phyloP scores from a whole-genome alignment of 495 filamentous ascomycete species.

The Podospora tetraspora region DNA sequence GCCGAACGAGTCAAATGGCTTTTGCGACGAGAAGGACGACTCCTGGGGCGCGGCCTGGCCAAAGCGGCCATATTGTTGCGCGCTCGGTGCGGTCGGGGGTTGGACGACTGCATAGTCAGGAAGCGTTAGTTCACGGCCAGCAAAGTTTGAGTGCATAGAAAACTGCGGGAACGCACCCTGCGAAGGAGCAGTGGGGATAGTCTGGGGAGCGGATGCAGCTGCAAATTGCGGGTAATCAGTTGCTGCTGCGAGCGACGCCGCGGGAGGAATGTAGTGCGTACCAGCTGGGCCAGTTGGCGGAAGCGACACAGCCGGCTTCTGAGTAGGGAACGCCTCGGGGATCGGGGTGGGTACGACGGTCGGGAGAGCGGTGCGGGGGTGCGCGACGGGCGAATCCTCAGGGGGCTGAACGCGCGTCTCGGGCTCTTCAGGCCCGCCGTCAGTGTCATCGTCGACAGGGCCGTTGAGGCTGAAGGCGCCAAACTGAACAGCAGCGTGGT shows the following conservation, averaged over 20 bases:
- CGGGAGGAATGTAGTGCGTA: constrained; percentile 24
- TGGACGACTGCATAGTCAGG: constrained; percentile 28
- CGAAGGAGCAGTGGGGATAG: constrained; percentile 20
- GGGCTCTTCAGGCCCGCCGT: constrained; percentile 88
- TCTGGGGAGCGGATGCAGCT: constrained; percentile 27
- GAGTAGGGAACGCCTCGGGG: constrained; percentile 56
- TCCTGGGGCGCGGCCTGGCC: constrained; percentile 53
- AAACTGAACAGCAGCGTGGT: constrained; percentile 92
- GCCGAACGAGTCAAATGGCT: constrained; percentile 81
- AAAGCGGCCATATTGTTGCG: constrained; percentile 70
- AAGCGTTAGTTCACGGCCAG: constrained; percentile 28
- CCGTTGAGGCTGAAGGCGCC: constrained; percentile 91
- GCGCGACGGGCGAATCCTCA: constrained; percentile 85
- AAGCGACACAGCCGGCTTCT: constrained; percentile 65
- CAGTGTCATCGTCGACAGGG: constrained; percentile 69
- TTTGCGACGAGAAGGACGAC: constrained; percentile 58
- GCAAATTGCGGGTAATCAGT: constrained; percentile 35
- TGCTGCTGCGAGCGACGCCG: neutral
- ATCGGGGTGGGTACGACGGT: constrained; percentile 57
- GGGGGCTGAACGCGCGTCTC: constrained; percentile 94
- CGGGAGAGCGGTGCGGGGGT: constrained; percentile 83
- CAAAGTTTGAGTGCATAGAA: neutral
- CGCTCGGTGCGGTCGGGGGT: constrained; percentile 42
- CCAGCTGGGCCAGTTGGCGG: constrained; percentile 40
- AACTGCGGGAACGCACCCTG: constrained; percentile 27